Evolutionary conservation across 257 asterid species (phyloP).

Genomic region (Gardenia jasminoides): DNA sequence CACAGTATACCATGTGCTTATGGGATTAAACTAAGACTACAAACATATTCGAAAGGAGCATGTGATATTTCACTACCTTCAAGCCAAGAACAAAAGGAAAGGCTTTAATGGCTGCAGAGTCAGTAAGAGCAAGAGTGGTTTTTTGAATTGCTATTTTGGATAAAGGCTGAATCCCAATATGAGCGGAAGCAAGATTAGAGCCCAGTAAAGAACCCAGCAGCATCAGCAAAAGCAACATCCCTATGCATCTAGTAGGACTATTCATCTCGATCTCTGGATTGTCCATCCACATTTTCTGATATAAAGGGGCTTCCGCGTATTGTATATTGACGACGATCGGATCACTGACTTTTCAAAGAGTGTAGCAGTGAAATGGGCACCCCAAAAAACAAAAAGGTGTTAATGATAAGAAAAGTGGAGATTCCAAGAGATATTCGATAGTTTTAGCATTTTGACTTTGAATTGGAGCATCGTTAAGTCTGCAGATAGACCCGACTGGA

Average conservation of each 20-base stretch:
- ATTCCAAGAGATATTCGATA: constrained; percentile 11
- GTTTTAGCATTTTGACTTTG: not conserved
- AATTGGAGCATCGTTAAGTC: not conserved
- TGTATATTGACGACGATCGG: not conserved
- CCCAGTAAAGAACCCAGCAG: constrained; percentile 15
- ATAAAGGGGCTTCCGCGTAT: not conserved
- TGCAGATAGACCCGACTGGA: not conserved
- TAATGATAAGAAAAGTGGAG: not conserved
- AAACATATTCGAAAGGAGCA: not conserved
- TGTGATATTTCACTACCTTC: constrained; percentile 30
- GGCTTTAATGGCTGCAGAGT: constrained; percentile 60
- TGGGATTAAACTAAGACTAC: not conserved
- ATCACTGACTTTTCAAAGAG: not conserved
- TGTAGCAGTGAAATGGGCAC: not conserved
- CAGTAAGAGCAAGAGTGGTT: constrained; percentile 41
- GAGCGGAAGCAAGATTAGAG: constrained; percentile 37
- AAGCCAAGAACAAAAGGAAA: constrained; percentile 63
- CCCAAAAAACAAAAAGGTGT: not conserved
- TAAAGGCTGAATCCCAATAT: constrained; percentile 69
- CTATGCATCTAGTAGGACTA: not conserved
- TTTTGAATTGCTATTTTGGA: constrained; percentile 70
- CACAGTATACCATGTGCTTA: not conserved
- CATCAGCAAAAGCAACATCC: not conserved
- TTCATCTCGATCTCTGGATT: not conserved
- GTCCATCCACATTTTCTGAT: not conserved